phyloP scores from a whole-genome alignment of 2,329 filamentous ascomycete species.

The Rutstroemia sp. region DNA sequence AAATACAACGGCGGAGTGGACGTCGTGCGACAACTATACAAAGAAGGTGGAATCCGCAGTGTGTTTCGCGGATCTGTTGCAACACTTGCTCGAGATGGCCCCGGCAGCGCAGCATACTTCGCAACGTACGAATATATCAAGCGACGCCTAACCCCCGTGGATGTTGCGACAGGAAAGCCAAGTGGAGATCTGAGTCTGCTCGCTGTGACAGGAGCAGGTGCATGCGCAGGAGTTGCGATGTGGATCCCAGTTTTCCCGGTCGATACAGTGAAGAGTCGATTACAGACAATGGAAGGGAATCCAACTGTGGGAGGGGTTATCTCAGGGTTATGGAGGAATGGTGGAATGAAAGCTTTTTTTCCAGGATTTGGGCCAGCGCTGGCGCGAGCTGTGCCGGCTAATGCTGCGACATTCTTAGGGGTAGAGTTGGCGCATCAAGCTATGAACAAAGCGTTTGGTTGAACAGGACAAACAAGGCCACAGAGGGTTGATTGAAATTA shows the following conservation, averaged over 20 bases:
- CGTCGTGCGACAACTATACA: constrained; percentile 89
- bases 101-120: constrained; percentile 91
- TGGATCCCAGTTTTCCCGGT: constrained; percentile 98
- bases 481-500: no score
- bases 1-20: constrained; percentile 83
- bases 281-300: constrained; percentile 86
- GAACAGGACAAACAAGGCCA: no score
- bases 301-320: constrained; percentile 76
- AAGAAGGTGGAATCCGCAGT: constrained; percentile 79
- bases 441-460: constrained; percentile 68
- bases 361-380: constrained; percentile 91
- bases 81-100: constrained; percentile 88
- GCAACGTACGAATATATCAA: constrained; percentile 97
- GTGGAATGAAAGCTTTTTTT: constrained; percentile 90
- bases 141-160: constrained; percentile 73
- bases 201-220: constrained; percentile 81
- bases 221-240: constrained; percentile 91
- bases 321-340: constrained; percentile 70
- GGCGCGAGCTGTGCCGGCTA: constrained; percentile 87
- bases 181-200: constrained; percentile 71
- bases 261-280: constrained; percentile 88
- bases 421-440: constrained; percentile 78
- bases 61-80: constrained; percentile 89
- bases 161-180: constrained; percentile 63
- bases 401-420: constrained; percentile 88